Evolutionary conservation across 768 basidiomycete genomes (phyloP).

Genomic region (Candolleomyces efflorescens): DNA sequence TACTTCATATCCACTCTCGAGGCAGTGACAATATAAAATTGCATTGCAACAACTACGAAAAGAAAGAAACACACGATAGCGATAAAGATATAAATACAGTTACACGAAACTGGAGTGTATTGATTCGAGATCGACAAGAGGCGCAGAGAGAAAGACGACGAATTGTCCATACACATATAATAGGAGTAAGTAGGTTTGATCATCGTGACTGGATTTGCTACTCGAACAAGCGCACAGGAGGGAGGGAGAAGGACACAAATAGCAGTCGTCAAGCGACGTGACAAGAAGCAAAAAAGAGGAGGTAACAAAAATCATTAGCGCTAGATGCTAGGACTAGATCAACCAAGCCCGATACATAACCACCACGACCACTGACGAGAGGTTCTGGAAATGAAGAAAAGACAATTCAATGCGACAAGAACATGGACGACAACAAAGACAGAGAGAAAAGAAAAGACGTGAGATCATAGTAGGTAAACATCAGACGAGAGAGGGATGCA

Average conservation of each 20-base stretch:
- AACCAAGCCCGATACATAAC: background rate
- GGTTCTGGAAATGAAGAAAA: background rate
- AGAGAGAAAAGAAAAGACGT: slow-evolving; percentile 4
- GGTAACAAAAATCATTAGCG: background rate
- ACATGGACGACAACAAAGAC: slow-evolving; percentile 3
- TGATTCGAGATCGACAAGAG: background rate
- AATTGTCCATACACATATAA: background rate
- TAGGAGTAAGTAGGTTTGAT: background rate
- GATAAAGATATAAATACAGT: slow-evolving; percentile 1
- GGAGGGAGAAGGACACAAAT: too few species aligned
- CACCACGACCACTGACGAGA: background rate
- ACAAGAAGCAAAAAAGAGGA: too few species aligned
- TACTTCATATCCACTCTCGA: background rate
- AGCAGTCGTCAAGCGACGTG: too few species aligned
- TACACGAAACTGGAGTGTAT: slow-evolving; percentile 3
- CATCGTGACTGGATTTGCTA: background rate
- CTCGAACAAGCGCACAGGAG: background rate
- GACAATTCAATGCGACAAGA: background rate
- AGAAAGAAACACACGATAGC: background rate
- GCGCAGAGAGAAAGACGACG: background rate
- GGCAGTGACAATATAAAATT: background rate
- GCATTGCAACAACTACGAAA: background rate
- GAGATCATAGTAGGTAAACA: background rate
- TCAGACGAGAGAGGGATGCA: slow-evolving; percentile 2
- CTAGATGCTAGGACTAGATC: background rate